Base-by-base conservation (phyloP, 495 filamentous ascomycete species). In the Aspergillus carlsbadensis region DNA sequence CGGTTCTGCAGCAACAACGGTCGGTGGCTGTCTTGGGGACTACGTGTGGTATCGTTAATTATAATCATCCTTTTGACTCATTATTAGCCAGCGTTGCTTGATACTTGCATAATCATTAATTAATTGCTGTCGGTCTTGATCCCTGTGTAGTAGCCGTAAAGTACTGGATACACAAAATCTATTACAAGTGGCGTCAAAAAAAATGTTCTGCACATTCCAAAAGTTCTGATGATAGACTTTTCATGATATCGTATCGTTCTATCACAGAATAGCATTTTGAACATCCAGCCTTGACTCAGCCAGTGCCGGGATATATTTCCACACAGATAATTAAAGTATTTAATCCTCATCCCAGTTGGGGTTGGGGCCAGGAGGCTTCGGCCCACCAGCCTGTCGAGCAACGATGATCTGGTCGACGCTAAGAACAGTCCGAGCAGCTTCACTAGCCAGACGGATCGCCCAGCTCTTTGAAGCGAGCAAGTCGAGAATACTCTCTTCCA, bases 401-500 rank as follows among this genome's bases (percentile, higher is more conserved):
- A 99, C 95, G 67, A 99, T 99, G 64, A 99, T 98, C 77, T 99
- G 95, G 75, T 99, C 95, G 14, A 99, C 95, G 35, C 92, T 93
- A 58, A 99, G 79, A 35, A 99, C 89, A 40, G 95, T 98, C 54
- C 95, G 84, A 46, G 90, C 93, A 43, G 94, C 86, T 72, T 99
- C 95, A 14, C 92, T 97, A 40, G 95, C 95, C 44, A 99, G 77
- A 72, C 92, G 92, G 65, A 99, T 96, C 2, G 95, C 95, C 91
- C 90, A 97, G 65, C 84, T 85, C 83, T 99, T 99, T 35, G 87
- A 81, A 37, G 90, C 82, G 72, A 97, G 79, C 43, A 99, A 81
- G 74, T 99, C 95, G 37, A 99, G 78, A 54, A 99, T 98, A 41
- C 89, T 90, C 61, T 95, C 86, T 26, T 96, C 87, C 66, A 89